Base-by-base conservation (phyloP, 352 stramenopile genomes). In the Pythium phragmiticola region DNA sequence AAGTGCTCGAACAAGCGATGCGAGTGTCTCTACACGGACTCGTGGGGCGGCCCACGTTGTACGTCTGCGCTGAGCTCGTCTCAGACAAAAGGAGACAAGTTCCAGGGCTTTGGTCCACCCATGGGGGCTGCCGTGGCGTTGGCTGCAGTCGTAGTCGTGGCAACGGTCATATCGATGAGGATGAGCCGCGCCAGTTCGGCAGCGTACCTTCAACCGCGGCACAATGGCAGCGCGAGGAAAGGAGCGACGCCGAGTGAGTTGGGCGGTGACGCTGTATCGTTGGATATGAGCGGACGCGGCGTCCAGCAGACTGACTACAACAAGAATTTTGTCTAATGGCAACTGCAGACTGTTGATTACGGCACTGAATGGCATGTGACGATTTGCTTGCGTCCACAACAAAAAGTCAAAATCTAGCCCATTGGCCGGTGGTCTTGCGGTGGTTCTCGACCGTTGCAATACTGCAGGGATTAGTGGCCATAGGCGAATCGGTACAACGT, bases 31-130 rank as follows among this genome's bases (percentile, higher is more conserved):
- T 59, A 74, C 12, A 65, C 70, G 16, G 53, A 71, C 4, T 83
- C 78, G 4, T 91, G 82, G 80, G 75, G 75, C 11, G 81, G 77
- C 3, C 77, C 77, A 2, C 76, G 78, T 1, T 88, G 74, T 47
- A 88, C 74, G 8, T 68, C 28, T 63, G 79, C 60, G 7, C 41
- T 59, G 2, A 56, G 61, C n/a, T 43, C 71, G 57, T 68, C 72
- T 9, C 70, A 63, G 8, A 73, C 68, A 23, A 75, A 50, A 0
- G 34, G 34, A 14, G 34, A 1, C 34, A 66, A 76, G 8, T 67
- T 70, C 26, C 65, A 65, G 7, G 74, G 76, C 12, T 84, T 80
- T 39, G 72, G 76, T 5, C 68, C 72, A 5, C 70, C 76, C 12
- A 78, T 85, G 65, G 69, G 36, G 8, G 45, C 81, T 23, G 76